Percentiles rank a stretch among this genome's conserved stretches.
Conservation (phyloP, 2,329 filamentous ascomycete species). For the Bipolaris sorokiniana region DNA sequence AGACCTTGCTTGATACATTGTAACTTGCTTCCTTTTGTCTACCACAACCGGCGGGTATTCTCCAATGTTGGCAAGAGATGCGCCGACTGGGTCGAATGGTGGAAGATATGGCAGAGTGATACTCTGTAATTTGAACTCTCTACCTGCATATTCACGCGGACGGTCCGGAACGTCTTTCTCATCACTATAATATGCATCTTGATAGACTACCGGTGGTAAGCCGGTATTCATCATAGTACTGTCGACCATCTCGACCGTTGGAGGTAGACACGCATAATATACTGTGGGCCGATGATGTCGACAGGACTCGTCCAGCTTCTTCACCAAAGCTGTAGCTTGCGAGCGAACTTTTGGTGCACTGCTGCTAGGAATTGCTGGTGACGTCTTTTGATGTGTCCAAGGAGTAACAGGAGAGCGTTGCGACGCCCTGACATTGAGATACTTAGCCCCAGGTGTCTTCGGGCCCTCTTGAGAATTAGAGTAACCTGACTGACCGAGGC, state of each 20-base stretch:
- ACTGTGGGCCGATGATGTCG: constrained; percentile 28
- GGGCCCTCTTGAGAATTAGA: constrained; percentile 53
- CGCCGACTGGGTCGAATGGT: constrained; percentile 71
- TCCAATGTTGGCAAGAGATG: constrained; percentile 63
- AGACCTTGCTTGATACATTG: constrained; percentile 59
- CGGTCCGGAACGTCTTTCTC: constrained; percentile 82
- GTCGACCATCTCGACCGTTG: constrained; percentile 55
- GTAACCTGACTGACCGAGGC: constrained; percentile 69
- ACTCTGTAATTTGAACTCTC: constrained; percentile 79
- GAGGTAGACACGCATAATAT: constrained; percentile 51
- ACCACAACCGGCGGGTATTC: constrained; percentile 55
- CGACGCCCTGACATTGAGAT: constrained; percentile 16
- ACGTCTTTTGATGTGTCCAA: constrained; percentile 43
- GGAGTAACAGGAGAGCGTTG: constrained; percentile 37
- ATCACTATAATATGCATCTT: constrained; percentile 83
- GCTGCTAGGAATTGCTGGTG: constrained; percentile 22
- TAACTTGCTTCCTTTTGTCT: constrained; percentile 61
- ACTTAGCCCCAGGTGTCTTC: constrained; percentile 37
- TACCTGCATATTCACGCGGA: constrained; percentile 82
- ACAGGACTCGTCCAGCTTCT: constrained; percentile 28
- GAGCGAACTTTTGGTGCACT: constrained; percentile 23
- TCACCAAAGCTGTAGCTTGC: constrained; percentile 27
- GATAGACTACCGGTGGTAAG: constrained; percentile 75
- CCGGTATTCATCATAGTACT: constrained; percentile 64
- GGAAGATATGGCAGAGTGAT: constrained; percentile 80